Evolutionary conservation across 495 filamentous ascomycete species (phyloP).

Genomic region (Neurospora intermedia): DNA sequence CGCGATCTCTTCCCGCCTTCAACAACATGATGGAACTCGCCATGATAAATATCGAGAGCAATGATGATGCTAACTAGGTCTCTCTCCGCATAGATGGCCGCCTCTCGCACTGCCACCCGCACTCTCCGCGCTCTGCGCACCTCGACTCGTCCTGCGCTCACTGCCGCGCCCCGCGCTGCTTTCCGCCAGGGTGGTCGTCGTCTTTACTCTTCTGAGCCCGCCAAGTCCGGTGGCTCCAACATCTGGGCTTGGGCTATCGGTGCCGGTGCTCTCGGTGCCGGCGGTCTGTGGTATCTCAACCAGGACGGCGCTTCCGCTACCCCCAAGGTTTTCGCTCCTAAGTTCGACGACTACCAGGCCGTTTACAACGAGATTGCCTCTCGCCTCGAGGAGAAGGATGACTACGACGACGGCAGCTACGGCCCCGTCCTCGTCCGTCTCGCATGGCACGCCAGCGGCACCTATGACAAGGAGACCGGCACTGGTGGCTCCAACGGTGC

Average conservation of each 20-base stretch:
- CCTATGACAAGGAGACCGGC: constrained; percentile 77
- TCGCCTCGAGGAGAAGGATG: constrained; percentile 73
- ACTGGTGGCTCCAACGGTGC: constrained; percentile 95
- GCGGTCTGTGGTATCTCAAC: constrained; percentile 53
- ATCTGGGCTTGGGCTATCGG: constrained; percentile 32
- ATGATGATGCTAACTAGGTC: neutral
- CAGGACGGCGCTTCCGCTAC: constrained; percentile 33
- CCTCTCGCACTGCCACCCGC: constrained; percentile 26
- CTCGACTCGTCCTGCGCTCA: constrained; percentile 36
- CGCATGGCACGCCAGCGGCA: constrained; percentile 81
- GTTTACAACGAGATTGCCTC: constrained; percentile 84
- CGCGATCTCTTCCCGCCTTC: constrained; percentile 23
- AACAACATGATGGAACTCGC: neutral
- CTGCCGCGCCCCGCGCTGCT: constrained; percentile 42
- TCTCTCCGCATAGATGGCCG: constrained; percentile 29
- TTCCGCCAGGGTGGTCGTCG: constrained; percentile 58
- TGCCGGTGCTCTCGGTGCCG: constrained; percentile 49
- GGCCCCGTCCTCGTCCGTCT: constrained; percentile 80
- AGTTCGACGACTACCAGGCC: constrained; percentile 84
- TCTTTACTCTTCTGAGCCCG: constrained; percentile 63
- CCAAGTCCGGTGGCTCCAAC: constrained; percentile 44
- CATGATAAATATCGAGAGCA: neutral
- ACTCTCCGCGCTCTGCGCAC: constrained; percentile 50
- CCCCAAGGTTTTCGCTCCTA: constrained; percentile 55
- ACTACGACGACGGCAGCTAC: constrained; percentile 95